Base-by-base conservation (phyloP, 1,284 basidiomycete species). In the Ustilago crameri region DNA sequence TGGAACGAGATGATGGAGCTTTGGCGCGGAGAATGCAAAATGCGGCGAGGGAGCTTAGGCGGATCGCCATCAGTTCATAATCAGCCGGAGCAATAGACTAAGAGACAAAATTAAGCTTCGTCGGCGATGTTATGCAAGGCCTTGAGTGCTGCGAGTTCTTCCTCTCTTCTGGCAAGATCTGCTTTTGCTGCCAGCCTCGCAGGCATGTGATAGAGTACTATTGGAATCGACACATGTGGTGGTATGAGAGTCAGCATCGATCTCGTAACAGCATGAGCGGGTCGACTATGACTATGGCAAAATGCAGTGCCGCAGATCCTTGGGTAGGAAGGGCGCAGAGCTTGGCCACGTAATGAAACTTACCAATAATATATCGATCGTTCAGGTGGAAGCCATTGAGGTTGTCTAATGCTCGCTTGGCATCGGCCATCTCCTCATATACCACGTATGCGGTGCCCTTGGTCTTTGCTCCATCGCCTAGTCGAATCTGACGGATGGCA, bases 371-470 rank as follows among this genome's bases (percentile, higher is more conserved):
- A 85, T 98, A 98, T 32, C 96, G 90, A 84, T 97, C 95, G 86
- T 96, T 93, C 67, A 98, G 85, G 86, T 98, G 95, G 86, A 98
- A 98, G 38, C 95, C 96, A 79, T 98, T 98, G 81, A 98, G 84
- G 84, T 96, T 92, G 82, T 95, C 94, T 56, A 96, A 89, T 0
- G 95, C 95, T 80, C 95, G 94, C 85, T 97, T 97, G 17, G 85
- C 84, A 73, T 86, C 85, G 37, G 78, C 77, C 45, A 85, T 81
- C 47, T 86, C 85, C 70, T 86, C 85, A 56, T 80, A 85, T 9
- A 84, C 84, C 14, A 98, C 91, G 81, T 95, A 98, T 0, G 95
- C 96, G 12, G 95, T 98, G 20, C 95, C 95, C 80, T 92, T 93
- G 26, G 93, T 92, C 86, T 97, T 97, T 20, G 66, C 86, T 79